These are phyloP conservation scores for Tylopilus balloui DNA, from an alignment of 768 basidiomycete genomes.

Conservation along the genomic window DNA sequence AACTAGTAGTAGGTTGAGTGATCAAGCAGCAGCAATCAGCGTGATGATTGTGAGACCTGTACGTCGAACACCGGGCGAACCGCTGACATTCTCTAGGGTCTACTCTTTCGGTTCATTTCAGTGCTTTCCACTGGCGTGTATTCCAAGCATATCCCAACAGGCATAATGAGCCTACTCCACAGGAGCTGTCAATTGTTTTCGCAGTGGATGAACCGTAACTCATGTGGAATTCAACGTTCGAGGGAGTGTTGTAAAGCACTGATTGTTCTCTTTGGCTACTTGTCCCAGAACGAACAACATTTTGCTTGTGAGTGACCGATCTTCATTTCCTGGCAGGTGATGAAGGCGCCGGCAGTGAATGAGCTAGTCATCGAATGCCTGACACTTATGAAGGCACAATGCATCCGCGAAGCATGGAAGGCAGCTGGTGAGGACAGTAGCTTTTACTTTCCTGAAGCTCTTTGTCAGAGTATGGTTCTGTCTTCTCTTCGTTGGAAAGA, in stretches of 20 bases:
- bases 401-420: constrained; percentile 22
- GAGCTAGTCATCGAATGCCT: constrained; percentile 20
- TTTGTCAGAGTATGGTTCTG: constrained; percentile 20
- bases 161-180: constrained; percentile 17
- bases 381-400: constrained; percentile 7
- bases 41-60: constrained; percentile 28
- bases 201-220: constrained; percentile 22
- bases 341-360: constrained; percentile 13
- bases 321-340: neutral
- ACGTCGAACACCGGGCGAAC: neutral
- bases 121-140: constrained; percentile 13
- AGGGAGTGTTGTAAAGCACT: constrained; percentile 29
- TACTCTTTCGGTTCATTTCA: constrained; percentile 21
- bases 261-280: constrained; percentile 23
- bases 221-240: constrained; percentile 26
- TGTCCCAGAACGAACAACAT: constrained; percentile 20
- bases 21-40: constrained; percentile 14
- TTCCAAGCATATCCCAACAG: constrained; percentile 15
- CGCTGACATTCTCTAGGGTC: constrained; percentile 16
- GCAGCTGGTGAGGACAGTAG: constrained; percentile 11
- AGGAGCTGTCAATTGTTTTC: constrained; percentile 18
- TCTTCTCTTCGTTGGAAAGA: neutral
- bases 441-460: constrained; percentile 8
- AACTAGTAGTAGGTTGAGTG: neutral
- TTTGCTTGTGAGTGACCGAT: constrained; percentile 13